Evolutionary conservation across 768 basidiomycete species (phyloP).

Genomic region (Pulveroboletus frians): DNA sequence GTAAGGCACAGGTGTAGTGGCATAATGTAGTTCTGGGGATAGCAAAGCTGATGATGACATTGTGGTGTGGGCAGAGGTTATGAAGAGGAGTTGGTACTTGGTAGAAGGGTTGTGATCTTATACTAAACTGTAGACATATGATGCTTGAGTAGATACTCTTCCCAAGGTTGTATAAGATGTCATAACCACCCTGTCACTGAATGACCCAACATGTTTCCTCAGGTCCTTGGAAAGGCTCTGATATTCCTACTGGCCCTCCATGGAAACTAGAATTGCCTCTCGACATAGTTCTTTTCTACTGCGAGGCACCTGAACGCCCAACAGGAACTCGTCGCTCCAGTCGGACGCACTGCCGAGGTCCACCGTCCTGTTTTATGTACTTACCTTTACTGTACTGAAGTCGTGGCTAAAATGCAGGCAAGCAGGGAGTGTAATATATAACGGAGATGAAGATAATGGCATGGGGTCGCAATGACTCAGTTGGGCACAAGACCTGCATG

Average conservation of each 20-base stretch:
- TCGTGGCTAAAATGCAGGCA: constrained; percentile 18
- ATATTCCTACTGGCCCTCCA: constrained; percentile 19
- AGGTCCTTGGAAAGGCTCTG: constrained; percentile 36
- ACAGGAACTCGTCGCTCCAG: constrained; percentile 25
- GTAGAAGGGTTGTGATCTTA: too few species aligned
- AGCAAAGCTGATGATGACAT: too few species aligned
- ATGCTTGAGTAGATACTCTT: too few species aligned
- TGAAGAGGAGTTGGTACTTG: too few species aligned
- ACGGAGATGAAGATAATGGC: too few species aligned
- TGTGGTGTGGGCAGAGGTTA: too few species aligned
- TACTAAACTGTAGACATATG: too few species aligned
- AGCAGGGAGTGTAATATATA: constrained; percentile 5
- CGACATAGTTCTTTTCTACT: constrained; percentile 35
- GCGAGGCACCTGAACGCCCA: constrained; percentile 39
- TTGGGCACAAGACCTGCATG: too few species aligned
- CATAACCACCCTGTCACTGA: constrained; percentile 33
- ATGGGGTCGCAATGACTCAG: too few species aligned
- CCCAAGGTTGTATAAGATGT: constrained; percentile 38
- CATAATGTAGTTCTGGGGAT: too few species aligned
- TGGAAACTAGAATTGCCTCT: constrained; percentile 35
- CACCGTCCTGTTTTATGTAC: constrained; percentile 20
- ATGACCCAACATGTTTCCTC: constrained; percentile 38
- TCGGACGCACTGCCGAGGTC: constrained; percentile 18
- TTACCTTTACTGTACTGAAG: not conserved
- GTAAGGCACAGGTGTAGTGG: constrained; percentile 35